Percentiles rank a stretch among this genome's conserved stretches.
Evolutionary conservation across 352 stramenopile species (phyloP).

Genomic region (Phytophthora fragariae): DNA sequence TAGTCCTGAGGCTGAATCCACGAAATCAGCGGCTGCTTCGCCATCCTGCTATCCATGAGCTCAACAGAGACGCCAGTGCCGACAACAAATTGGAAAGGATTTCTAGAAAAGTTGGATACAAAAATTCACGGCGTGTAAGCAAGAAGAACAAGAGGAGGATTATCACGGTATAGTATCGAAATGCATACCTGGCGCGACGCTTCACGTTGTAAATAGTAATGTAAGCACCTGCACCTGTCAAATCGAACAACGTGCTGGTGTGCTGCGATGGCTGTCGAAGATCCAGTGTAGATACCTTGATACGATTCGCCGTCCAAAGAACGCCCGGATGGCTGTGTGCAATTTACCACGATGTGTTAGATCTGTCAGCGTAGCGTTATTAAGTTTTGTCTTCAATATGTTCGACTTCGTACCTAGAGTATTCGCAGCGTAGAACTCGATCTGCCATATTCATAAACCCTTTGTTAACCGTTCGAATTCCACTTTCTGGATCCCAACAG

Average conservation of each 20-base stretch:
- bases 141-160: not conserved
- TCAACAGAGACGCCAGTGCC: conserved; percentile 72
- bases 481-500: conserved; percentile 57
- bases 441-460: conserved; percentile 34
- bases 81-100: conserved; percentile 78
- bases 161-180: not conserved
- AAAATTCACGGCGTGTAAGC: not conserved
- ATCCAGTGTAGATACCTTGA: conserved; percentile 56
- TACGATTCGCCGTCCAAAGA: conserved; percentile 63
- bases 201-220: conserved; percentile 73
- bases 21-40: conserved; percentile 61
- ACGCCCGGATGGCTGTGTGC: conserved; percentile 72
- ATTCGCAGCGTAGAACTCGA: conserved; percentile 70
- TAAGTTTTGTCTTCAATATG: not conserved
- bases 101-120: conserved; percentile 32
- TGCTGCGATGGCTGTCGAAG: conserved; percentile 47
- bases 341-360: not conserved
- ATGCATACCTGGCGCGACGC: conserved; percentile 57
- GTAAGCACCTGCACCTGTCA: conserved; percentile 42
- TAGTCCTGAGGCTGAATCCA: conserved; percentile 54
- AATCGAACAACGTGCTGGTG: conserved; percentile 60
- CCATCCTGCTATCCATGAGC: conserved; percentile 75
- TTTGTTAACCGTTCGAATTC: conserved; percentile 45
- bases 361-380: not conserved
- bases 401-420: conserved; percentile 58